Conservation (phyloP, 208 protist genomes). For the Angomonas desouzai region DNA sequence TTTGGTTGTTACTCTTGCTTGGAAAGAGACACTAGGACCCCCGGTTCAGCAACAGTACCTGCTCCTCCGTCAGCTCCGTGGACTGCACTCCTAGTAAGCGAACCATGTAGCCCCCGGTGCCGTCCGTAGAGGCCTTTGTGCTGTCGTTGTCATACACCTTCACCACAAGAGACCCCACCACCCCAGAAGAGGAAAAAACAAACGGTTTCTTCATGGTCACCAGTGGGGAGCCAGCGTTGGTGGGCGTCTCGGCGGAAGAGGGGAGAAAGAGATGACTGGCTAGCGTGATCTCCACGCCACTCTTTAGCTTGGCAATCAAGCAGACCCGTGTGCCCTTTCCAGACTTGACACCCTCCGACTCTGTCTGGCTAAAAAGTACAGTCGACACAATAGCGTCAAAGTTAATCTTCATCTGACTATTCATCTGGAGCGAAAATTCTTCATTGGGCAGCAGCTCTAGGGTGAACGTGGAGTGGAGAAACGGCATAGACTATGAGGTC, state of each 20-base stretch:
- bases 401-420: constrained; percentile 2
- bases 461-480: not conserved
- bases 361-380: not conserved
- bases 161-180: not conserved
- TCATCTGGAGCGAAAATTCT: not conserved
- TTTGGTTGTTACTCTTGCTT: no score
- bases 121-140: constrained; percentile 10
- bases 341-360: not conserved
- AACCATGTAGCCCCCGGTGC: constrained; percentile 32
- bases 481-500: not conserved
- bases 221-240: not conserved
- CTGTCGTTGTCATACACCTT: not conserved
- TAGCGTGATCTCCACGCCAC: not conserved
- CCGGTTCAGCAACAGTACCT: constrained; percentile 33
- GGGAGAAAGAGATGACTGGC: not conserved
- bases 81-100: constrained; percentile 47
- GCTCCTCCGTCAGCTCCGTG: constrained; percentile 44
- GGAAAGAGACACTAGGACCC: not conserved
- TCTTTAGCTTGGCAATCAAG: not conserved
- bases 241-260: not conserved
- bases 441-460: not conserved
- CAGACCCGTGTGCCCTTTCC: not conserved
- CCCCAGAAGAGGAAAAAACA: not conserved
- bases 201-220: not conserved
- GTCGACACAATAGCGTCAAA: not conserved